Evolutionary conservation across 2,329 filamentous ascomycete genomes (phyloP), one percentile per base, ranked within the genome.

Genomic region (Claviceps sp.): DNA sequence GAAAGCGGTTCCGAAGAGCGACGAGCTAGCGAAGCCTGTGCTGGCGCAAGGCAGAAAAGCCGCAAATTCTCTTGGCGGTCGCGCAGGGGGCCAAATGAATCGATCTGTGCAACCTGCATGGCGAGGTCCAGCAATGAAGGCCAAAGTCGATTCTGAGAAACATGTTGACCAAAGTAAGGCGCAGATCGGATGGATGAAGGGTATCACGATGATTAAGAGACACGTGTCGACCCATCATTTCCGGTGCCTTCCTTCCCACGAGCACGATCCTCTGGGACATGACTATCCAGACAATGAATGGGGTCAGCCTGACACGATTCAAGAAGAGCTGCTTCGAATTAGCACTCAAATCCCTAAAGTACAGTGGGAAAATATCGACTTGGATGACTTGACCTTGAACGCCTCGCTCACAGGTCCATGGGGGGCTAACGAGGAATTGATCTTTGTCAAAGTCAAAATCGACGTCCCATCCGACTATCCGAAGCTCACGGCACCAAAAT

Each of bases 101-200:
- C 61, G 65, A 48, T 62, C 66, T 22, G 56, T 59, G 46, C 60
- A 58, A 45, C 57, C 72, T 9, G 68, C 70, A 3, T 80, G 77
- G 78, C 71, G 72, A 56, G 73, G 76, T 3, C 74, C 75, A 2
- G 78, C 78, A 1, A 81, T 82, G 78, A 80, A 78, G 59, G 75
- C 75, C 23, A 77, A 75, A 52, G 69, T 69, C 22, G 61, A 65
- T 2, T 62, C 66, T 5, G 64, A 64, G 16, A 74, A 68, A 49
- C 61, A 68, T 17, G 51, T 65, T 26, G 73, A 79, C 52, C 69
- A 71, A 39, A 76, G 69, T 52, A 71, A 76, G 46, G 73, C 76
- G 22, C 80, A 83, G 55, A 80, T 85, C 51, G 79, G 77, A 14
- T 85, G 81, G 81, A 83, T 85, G 77, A 82, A 79, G 60, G 80